Evolutionary conservation across 1,139 yeast genomes (phyloP).

Genomic region (Taphrina deformans): DNA sequence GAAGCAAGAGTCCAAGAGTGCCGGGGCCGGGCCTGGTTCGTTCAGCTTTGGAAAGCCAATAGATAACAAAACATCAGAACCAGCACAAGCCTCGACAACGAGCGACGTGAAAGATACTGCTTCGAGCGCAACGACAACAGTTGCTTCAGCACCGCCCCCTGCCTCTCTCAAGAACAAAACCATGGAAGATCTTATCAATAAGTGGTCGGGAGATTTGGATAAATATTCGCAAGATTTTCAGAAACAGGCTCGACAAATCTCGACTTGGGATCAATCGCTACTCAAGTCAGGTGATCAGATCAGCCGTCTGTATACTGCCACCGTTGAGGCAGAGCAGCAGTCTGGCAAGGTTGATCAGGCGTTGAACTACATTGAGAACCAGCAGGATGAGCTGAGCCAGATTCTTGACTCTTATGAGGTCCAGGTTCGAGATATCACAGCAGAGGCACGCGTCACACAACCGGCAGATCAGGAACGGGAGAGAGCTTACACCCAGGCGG

Average conservation of each 20-base stretch:
- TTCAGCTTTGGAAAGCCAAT: conserved; percentile 39
- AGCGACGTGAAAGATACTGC: conserved; percentile 4
- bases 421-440: conserved; percentile 62
- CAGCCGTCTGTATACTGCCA: conserved; percentile 71
- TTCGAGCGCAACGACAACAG: conserved; percentile 10
- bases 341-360: conserved; percentile 87
- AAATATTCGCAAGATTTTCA: conserved; percentile 73
- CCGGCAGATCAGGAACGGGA: conserved; percentile 80
- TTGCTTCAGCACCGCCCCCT: conserved; percentile 49
- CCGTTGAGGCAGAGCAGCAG: conserved; percentile 77
- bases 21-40: background rate
- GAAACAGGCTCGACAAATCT: conserved; percentile 70
- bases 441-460: conserved; percentile 46
- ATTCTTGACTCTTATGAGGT: conserved; percentile 80
- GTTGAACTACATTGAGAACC: conserved; percentile 78
- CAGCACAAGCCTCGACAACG: conserved; percentile 3
- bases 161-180: conserved; percentile 86
- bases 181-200: conserved; percentile 84
- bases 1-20: conserved; percentile 1
- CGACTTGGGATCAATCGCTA: conserved; percentile 80
- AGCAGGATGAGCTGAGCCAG: conserved; percentile 85
- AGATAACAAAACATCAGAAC: conserved; percentile 39
- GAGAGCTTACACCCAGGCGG: conserved; percentile 80
- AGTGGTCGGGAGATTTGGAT: conserved; percentile 87
- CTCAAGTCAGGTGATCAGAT: conserved; percentile 86